Evolutionary conservation across 208 protist genomes (phyloP).

Genomic region (Angomonas ambiguus): DNA sequence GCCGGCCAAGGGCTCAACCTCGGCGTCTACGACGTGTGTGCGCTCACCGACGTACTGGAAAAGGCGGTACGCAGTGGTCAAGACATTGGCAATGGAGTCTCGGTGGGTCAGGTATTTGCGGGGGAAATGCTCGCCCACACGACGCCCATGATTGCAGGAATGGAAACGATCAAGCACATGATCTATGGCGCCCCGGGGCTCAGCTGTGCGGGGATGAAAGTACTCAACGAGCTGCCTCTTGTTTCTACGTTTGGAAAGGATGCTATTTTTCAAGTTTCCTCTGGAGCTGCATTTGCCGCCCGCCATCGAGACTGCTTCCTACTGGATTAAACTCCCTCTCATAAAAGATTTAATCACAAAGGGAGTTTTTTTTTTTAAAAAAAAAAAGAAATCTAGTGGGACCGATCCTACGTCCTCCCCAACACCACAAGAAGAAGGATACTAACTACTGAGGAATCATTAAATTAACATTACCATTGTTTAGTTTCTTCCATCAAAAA

Average conservation of each 20-base stretch:
- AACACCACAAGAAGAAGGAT: too few species aligned
- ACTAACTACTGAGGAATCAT: too few species aligned
- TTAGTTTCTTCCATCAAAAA: too few species aligned
- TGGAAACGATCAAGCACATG: slow-evolving; percentile 72
- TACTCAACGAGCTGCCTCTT: slow-evolving; percentile 53
- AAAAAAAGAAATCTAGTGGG: slow-evolving; percentile 8
- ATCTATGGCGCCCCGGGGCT: slow-evolving; percentile 43
- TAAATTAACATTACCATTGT: too few species aligned
- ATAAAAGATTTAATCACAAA: neutral
- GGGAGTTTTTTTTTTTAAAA: too few species aligned
- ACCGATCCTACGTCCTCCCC: too few species aligned
- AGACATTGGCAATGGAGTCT: slow-evolving; percentile 68
- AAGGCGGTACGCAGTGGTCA: slow-evolving; percentile 57
- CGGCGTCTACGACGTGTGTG: slow-evolving; percentile 85
- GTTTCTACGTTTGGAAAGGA: slow-evolving; percentile 73
- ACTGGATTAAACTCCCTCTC: slow-evolving; percentile 7
- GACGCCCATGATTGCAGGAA: slow-evolving; percentile 64
- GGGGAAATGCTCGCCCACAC: slow-evolving; percentile 76
- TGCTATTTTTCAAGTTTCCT: slow-evolving; percentile 72
- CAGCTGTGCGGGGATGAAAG: slow-evolving; percentile 62
- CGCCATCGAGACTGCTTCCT: slow-evolving; percentile 60
- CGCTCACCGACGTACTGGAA: slow-evolving; percentile 57
- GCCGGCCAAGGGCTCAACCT: slow-evolving; percentile 92
- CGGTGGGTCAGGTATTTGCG: slow-evolving; percentile 67
- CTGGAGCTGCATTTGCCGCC: slow-evolving; percentile 58